Evolutionary conservation across 1,139 yeast species (phyloP), one percentile per base, ranked within the genome.

Genomic region (Pichia sp.): DNA sequence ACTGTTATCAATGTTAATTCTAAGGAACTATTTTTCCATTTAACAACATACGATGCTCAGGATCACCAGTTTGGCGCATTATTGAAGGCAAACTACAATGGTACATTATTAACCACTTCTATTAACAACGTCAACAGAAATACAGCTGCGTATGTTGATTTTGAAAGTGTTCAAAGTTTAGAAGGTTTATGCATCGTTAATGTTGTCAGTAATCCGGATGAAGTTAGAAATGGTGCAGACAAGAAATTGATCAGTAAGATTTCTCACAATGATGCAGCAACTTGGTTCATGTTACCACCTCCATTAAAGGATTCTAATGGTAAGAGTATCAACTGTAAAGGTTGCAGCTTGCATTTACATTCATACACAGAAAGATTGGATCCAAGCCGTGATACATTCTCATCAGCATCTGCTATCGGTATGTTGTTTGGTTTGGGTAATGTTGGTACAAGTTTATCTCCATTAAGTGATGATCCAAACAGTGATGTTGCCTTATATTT

Each of bases 51-150:
- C 54, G 65, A 70, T 22, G 72, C 71, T 8, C 50, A 61, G 0
- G 80, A 76, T 10, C 63, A 68, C 11, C 95, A 89, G 58, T 83
- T 66, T 66, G 99, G 99, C 9, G 73, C 89, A 0, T 71, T 94
- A n/a, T 72, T 93, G 58, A 93, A 93, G 61, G 88, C 96, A 1
- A 91, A 93, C 62, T 86, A 88, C n/a, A 89, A 91, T 59, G 99
- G 99, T 52, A 90, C 98, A 0, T 80, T 87, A n/a, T 91, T 87
- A 63, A 93, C 87, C 3, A 70, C 82, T 28, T 71, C 93, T 1
- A 73, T 86, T 54, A 78, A 77, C n/a, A 65, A 76, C 50, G 97
- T 90, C 9, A 93, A 91, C 64, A 74, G 99, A 59, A 79, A 89
- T 54, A 57, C 57, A 6, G 57, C 58, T 7, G 99, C 98, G 0